Conservation (phyloP, 1,284 basidiomycete species). For the Ustilago loliicola region DNA sequence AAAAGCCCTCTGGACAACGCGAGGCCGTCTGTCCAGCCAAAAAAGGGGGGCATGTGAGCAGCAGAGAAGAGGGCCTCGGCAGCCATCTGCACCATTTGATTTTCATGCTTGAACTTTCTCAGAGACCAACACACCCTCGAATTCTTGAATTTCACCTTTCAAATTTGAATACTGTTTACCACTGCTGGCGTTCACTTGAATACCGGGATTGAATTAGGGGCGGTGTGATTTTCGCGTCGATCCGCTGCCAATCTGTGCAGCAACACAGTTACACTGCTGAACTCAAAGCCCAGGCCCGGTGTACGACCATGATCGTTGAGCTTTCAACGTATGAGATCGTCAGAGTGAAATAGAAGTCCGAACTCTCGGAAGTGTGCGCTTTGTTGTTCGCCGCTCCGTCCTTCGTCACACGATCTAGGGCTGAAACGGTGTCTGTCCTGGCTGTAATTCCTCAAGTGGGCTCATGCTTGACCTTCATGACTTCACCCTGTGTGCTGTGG, state of each 20-base stretch:
- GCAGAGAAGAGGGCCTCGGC: background rate
- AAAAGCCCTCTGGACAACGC: background rate
- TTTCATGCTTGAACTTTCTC: background rate
- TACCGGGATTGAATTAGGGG: background rate
- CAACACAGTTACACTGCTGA: background rate
- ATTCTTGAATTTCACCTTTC: background rate
- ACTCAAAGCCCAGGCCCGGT: too few relatives aligned
- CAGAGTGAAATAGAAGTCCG: too few relatives aligned
- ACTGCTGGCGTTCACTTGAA: conserved; percentile 3
- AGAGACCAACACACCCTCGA: conserved; percentile 5
- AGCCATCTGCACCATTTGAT: background rate
- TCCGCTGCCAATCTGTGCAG: background rate
- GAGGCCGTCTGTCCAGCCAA: background rate
- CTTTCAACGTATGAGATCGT: too few relatives aligned
- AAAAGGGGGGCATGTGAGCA: background rate
- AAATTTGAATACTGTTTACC: background rate
- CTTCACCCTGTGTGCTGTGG: too few relatives aligned
- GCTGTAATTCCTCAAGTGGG: background rate
- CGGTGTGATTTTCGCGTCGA: background rate
- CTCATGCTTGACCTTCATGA: too few relatives aligned
- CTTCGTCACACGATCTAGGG: too few relatives aligned
- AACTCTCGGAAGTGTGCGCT: too few relatives aligned
- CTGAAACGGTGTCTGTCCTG: too few relatives aligned
- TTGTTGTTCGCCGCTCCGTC: background rate
- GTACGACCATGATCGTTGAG: too few relatives aligned